Percentiles rank a stretch among this genome's conserved stretches.
Evolutionary conservation across 1,284 basidiomycete species (phyloP).

Genomic region (Pulveroboletus sp.): DNA sequence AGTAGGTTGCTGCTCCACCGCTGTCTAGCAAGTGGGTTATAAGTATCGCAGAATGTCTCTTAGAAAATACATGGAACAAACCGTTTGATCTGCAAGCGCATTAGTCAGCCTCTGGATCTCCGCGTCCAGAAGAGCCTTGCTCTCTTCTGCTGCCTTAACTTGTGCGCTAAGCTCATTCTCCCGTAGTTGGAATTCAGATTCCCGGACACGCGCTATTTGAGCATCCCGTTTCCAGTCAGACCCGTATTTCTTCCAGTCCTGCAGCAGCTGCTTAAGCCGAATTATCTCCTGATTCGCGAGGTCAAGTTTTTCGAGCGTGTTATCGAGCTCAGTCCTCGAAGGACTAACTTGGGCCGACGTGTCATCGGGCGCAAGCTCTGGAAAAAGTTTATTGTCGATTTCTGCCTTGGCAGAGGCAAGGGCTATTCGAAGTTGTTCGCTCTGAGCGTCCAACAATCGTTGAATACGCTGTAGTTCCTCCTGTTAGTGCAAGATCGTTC

Average conservation of each 20-base stretch:
- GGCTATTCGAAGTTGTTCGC: conserved; percentile 22
- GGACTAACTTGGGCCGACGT: conserved; percentile 1
- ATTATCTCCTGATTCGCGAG: conserved; percentile 21
- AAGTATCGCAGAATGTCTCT: background rate
- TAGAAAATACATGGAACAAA: conserved; percentile 18
- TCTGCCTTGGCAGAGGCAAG: conserved; percentile 18
- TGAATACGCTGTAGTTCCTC: conserved; percentile 22
- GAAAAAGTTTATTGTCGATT: background rate
- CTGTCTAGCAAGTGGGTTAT: conserved; percentile 14
- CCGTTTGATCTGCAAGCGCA: conserved; percentile 26
- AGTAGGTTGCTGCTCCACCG: conserved; percentile 18
- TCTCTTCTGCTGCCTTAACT: conserved; percentile 18
- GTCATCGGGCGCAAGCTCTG: conserved; percentile 11
- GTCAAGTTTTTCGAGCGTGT: conserved; percentile 16
- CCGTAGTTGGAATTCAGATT: conserved; percentile 17
- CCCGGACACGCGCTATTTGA: conserved; percentile 19
- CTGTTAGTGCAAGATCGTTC: conserved; percentile 16
- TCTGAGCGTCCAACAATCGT: conserved; percentile 20
- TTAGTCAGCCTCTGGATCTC: conserved; percentile 19
- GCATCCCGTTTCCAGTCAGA: conserved; percentile 31
- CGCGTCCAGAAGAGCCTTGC: conserved; percentile 7
- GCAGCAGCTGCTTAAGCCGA: conserved; percentile 26
- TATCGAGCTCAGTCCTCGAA: conserved; percentile 4
- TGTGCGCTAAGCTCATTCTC: conserved; percentile 12
- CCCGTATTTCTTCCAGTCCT: conserved; percentile 32